These are phyloP conservation scores for Cystoisospora suis DNA, from an alignment of 169 alveolate genomes.

Conservation along the genomic window DNA sequence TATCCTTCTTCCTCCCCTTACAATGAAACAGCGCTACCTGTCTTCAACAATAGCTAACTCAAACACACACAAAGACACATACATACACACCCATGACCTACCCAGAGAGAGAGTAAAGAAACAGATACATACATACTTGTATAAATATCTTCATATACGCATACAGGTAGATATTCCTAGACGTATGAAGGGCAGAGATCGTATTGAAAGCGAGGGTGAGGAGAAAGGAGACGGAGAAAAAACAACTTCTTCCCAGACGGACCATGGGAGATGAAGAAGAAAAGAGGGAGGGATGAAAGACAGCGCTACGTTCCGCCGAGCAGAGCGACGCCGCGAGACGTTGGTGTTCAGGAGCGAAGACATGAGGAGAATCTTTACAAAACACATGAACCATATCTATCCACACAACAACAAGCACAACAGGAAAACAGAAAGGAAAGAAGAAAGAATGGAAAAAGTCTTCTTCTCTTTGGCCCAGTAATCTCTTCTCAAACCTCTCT, in stretches of 20 bases:
- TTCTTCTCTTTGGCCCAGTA: too few species aligned
- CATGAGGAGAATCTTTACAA: conserved; percentile 14
- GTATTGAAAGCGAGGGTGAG: not conserved
- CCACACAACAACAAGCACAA: not conserved
- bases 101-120: too few species aligned
- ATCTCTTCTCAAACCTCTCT: too few species aligned
- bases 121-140: not conserved
- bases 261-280: not conserved
- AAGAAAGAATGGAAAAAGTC: too few species aligned
- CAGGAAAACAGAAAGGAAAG: not conserved
- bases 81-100: not conserved
- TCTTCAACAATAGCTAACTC: too few species aligned
- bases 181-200: too few species aligned
- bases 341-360: conserved; percentile 7
- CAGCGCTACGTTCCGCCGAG: not conserved
- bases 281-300: not conserved
- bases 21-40: too few species aligned
- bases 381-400: conserved; percentile 15
- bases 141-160: not conserved
- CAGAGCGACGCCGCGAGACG: not conserved
- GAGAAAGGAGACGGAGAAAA: not conserved
- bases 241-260: not conserved
- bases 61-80: not conserved
- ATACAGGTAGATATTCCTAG: not conserved
- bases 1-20: too few species aligned